Base-by-base conservation (phyloP, 176 grass and related monocot species). In the Poa pratensis region DNA sequence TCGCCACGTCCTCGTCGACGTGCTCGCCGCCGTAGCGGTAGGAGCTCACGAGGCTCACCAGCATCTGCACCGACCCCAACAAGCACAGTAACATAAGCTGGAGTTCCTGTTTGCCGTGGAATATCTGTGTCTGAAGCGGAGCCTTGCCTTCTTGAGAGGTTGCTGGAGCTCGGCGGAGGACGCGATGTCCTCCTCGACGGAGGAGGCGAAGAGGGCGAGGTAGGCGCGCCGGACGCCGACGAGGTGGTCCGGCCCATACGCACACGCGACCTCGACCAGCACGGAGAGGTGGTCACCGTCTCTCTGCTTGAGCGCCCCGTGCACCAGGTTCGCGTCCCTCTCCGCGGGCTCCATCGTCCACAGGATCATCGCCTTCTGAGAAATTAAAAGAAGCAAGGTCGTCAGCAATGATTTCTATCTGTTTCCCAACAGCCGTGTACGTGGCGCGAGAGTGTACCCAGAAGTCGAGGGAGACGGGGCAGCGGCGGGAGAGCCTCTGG, bases 301-400 rank as follows among this genome's bases (percentile, higher is more conserved):
- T 20, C 87, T 79, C 72, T 65, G 91, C 80, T 82, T 80, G 72
- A 97, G 81, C 10, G 95, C 85, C 5, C 93, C 70, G 46, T 91
- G 83, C n/a, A 83, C 92, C 23, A 95, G 82, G 60, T 94, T 92
- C 13, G 95, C 92, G 75, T 97, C 95, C 66, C 95, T 64, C 37
- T 94, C 92, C 60, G 89, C 95, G 69, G 95, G 91, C 12, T 97
- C 95, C 82, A 82, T 94, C 19, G 85, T 83, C 95, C 91, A 91
- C 79, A 95, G 32, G 67, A 93, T 86, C 72, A 97, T 60, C 46
- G 95, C 90, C 59, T 85, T 95, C 92, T 86, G 83, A 34, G 49
- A 26, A 49, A 61, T 5, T 18, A 55, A 75, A 4, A 1, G 6
- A 35, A 8, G n/a, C 20, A 13, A 9, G 7, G 15, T 3, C 18